A percentile compares a stretch with the other conserved stretches of the same genome.
Conservation (phyloP, 768 basidiomycete genomes). For the Phanerodontia chrysosporium region DNA sequence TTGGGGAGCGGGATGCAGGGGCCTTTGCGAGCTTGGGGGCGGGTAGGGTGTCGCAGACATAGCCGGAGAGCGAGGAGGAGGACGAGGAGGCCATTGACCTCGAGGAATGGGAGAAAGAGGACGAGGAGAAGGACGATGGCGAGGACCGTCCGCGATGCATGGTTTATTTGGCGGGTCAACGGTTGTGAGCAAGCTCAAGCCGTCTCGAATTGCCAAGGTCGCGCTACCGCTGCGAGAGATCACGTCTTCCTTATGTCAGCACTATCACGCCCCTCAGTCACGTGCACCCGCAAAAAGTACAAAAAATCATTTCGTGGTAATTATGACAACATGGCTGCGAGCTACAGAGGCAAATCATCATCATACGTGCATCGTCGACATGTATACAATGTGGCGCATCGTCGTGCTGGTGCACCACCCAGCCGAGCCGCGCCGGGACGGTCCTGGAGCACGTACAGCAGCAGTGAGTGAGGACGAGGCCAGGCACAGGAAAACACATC, state of each 20-base stretch:
- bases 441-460: constrained; percentile 22
- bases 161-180: not conserved
- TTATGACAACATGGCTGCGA: constrained; percentile 11
- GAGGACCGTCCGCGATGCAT: not conserved
- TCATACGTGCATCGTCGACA: constrained; percentile 9
- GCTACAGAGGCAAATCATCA: constrained; percentile 14
- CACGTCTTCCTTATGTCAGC: constrained; percentile 13
- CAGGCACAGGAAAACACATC: constrained; percentile 5
- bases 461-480: constrained; percentile 14
- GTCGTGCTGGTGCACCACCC: not conserved
- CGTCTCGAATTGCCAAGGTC: constrained; percentile 11
- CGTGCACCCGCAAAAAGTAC: not conserved
- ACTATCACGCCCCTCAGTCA: not conserved
- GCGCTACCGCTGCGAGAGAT: constrained; percentile 11
- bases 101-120: constrained; percentile 4
- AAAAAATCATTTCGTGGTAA: not conserved
- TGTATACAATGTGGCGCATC: constrained; percentile 9
- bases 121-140: constrained; percentile 6
- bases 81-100: constrained; percentile 19
- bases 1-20: constrained; percentile 17
- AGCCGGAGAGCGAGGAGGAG: constrained; percentile 23
- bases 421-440: constrained; percentile 6
- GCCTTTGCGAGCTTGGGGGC: constrained; percentile 48
- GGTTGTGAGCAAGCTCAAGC: not conserved
- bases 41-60: constrained; percentile 72